Evolutionary conservation across 169 alveolate species (phyloP).

Genomic region (Perkinsus olseni): DNA sequence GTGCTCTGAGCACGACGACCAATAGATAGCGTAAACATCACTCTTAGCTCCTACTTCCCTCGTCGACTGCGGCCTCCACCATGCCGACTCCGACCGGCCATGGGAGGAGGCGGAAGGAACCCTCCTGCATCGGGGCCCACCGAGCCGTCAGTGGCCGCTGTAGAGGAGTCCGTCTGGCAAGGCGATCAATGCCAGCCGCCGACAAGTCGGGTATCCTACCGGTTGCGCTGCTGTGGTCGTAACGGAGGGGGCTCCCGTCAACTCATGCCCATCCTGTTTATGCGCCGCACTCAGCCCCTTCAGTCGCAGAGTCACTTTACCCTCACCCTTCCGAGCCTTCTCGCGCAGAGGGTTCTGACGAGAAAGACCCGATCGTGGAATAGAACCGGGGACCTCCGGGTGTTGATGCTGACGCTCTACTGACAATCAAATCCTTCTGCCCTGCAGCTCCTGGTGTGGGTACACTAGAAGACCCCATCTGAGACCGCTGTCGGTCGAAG

Average conservation of each 20-base stretch:
- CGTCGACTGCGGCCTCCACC: background rate
- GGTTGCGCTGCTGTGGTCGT: background rate
- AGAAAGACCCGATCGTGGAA: background rate
- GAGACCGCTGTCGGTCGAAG: background rate
- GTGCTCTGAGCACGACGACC: background rate
- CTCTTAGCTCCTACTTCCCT: background rate
- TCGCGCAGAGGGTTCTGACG: background rate
- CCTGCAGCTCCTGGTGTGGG: background rate
- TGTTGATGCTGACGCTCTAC: too few relatives aligned
- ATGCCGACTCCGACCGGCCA: background rate
- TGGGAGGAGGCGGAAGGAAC: background rate
- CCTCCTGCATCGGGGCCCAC: background rate
- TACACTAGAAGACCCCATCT: background rate
- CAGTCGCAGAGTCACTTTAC: background rate
- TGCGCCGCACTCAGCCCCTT: background rate
- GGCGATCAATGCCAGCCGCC: background rate
- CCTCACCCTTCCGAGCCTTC: background rate
- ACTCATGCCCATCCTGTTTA: too few relatives aligned
- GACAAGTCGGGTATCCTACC: background rate
- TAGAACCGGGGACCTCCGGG: background rate
- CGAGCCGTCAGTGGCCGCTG: background rate
- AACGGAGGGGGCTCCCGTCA: too few relatives aligned
- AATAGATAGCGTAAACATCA: background rate
- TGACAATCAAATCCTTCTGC: background rate
- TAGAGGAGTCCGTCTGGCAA: background rate